phyloP scores from a whole-genome alignment of 2,329 filamentous ascomycete genomes.

The Curvularia spicifera region DNA sequence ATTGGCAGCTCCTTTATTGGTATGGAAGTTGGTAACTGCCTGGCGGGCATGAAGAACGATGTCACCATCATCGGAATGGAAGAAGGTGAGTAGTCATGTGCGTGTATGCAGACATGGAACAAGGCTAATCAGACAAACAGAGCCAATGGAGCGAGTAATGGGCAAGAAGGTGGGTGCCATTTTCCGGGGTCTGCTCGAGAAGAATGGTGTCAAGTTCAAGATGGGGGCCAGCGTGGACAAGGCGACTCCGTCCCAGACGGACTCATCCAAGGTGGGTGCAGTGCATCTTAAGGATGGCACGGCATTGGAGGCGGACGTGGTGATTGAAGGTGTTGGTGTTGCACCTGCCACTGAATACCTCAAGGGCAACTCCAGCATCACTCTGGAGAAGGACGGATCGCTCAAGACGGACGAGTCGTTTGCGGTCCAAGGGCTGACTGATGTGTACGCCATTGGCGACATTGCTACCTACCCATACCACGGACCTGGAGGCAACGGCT shows the following conservation, averaged over 20 bases:
- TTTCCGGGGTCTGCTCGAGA: conserved; percentile 79
- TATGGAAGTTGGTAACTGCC: conserved; percentile 89
- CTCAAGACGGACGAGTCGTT: conserved; percentile 81
- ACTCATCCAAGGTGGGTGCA: conserved; percentile 76
- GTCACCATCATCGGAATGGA: conserved; percentile 92
- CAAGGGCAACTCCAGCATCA: conserved; percentile 70
- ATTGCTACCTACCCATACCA: conserved; percentile 95
- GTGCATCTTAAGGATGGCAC: conserved; percentile 88
- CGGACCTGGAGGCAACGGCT: conserved; percentile 81
- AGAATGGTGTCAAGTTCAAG: conserved; percentile 87
- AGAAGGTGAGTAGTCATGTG: conserved; percentile 49
- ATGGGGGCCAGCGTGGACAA: conserved; percentile 82
- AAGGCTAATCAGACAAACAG: conserved; percentile 38
- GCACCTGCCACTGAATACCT: conserved; percentile 84
- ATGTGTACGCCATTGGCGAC: conserved; percentile 92
- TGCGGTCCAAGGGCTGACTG: conserved; percentile 73
- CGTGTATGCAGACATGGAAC: not conserved
- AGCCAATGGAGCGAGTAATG: conserved; percentile 84
- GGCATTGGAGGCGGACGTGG: conserved; percentile 81
- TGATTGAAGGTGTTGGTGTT: conserved; percentile 91
- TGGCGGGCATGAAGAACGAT: conserved; percentile 77
- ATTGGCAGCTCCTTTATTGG: conserved; percentile 96
- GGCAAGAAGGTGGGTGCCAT: conserved; percentile 80
- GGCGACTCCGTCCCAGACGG: conserved; percentile 72
- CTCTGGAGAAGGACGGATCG: conserved; percentile 84